Base-by-base conservation (phyloP, 164 flowering plant genomes). In the Stephania cephalantha region DNA sequence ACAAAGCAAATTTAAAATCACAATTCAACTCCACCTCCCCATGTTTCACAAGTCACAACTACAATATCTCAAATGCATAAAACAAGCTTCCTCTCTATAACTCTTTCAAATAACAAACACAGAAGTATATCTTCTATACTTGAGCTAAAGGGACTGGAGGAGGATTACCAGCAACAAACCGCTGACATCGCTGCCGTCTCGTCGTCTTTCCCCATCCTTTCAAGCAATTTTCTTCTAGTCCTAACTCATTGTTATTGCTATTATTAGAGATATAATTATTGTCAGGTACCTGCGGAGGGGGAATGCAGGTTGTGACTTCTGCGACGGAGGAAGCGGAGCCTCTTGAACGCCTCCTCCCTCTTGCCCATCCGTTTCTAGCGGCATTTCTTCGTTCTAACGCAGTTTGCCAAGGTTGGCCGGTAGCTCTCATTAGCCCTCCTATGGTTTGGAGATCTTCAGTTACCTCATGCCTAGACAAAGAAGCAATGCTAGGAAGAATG, bases 191-290 rank as follows among this genome's bases (percentile, higher is more conserved):
- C 52, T 94, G 93, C 42, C 99, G 86, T 69, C 98, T 86, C 3
- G 96, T 86, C 42, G 95, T 92, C 85, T 90, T 95, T 9, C 99
- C 99, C 99, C 99, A 93, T 69, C 97, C 93, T 58, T 86, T 86
- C 64, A 90, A 83, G 84, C 87, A 88, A 75, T 87, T 80, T 61
- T 90, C 95, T 78, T 86, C 95, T 69, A 85, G 69, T 73, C 85
- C 89, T 73, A 81, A 76, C 81, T 86, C 88, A 69, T 79, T 75
- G 55, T 79, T 83, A 77, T 46, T 82, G 45, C 20, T 58, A 15
- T 18, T 58, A 69, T 79, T 75, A 63, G 78, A 83, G 75, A 44
- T 82, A 30, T 85, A 87, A 69, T 79, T 74, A 63, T 79, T 84
- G 42, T 35, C 81, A 45, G 78, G 78, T 82, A 84, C 90, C 78